These are phyloP conservation scores for Clathrospora elynae DNA, from an alignment of 2,329 filamentous ascomycete species.

Conservation along the genomic window DNA sequence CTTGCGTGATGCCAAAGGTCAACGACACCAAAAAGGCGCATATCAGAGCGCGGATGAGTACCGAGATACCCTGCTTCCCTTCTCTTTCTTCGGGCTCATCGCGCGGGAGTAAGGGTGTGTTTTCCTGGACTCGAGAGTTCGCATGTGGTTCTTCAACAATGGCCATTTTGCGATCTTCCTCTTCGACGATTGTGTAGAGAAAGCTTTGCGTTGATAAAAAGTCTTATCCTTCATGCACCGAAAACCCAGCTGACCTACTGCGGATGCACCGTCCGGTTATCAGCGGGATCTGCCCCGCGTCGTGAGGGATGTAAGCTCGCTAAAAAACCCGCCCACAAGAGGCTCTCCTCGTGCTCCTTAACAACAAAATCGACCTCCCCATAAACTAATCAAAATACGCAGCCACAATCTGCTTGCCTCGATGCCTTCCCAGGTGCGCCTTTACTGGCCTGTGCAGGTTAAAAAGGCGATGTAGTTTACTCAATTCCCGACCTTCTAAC, in stretches of 20 bases:
- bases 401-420: no score
- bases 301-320: no score
- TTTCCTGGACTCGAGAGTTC: constrained; percentile 13
- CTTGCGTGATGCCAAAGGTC: constrained; percentile 58
- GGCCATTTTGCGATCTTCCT: constrained; percentile 11
- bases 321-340: no score
- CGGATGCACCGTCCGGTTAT: constrained; percentile 11
- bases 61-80: constrained; percentile 11
- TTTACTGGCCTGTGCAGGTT: no score
- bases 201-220: constrained; percentile 14
- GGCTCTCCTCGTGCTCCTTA: no score
- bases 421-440: no score
- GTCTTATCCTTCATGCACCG: not conserved
- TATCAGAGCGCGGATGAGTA: constrained; percentile 57
- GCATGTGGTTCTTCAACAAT: constrained; percentile 1
- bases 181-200: constrained; percentile 2
- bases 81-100: constrained; percentile 18
- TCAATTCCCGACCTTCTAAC: no score
- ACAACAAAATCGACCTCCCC: no score
- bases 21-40: constrained; percentile 65
- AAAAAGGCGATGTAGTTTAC: no score
- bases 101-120: constrained; percentile 23
- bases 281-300: constrained; percentile 9
- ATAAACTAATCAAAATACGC: no score
- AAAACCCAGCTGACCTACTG: constrained; percentile 3